These are phyloP conservation scores for Trichosporon asahii DNA, from an alignment of 1,284 basidiomycete genomes.

Conservation along the genomic window DNA sequence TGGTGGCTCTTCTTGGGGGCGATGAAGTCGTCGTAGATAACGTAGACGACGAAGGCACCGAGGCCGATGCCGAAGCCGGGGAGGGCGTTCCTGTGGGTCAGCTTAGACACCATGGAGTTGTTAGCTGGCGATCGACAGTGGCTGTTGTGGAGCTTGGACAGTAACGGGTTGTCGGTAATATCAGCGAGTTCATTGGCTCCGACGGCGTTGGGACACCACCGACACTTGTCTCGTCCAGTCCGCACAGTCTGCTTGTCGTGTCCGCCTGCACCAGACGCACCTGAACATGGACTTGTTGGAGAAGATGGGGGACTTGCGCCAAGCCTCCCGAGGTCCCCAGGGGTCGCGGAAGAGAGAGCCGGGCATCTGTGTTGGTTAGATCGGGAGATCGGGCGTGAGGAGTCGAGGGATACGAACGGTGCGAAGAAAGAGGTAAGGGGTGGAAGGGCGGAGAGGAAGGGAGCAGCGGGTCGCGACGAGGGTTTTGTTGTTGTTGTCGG, in stretches of 20 bases:
- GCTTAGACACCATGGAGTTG: no score
- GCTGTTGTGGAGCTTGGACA: no score
- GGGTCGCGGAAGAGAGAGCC: constrained; percentile 79
- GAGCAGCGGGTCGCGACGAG: background rate
- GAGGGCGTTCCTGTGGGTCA: constrained; percentile 65
- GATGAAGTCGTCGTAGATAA: constrained; percentile 67
- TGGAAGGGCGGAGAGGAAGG: background rate
- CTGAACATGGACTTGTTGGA: constrained; percentile 73
- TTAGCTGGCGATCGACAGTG: background rate
- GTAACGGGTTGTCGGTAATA: background rate
- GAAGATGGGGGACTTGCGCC: constrained; percentile 86
- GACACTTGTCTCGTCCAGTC: background rate
- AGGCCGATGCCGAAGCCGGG: constrained; percentile 89
- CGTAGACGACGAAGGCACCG: constrained; percentile 84
- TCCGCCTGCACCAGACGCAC: constrained; percentile 29
- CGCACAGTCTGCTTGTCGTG: background rate
- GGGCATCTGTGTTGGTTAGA: constrained; percentile 35
- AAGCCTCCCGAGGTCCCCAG: constrained; percentile 90
- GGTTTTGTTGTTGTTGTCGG: background rate
- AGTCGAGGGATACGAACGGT: background rate
- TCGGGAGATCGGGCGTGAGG: background rate
- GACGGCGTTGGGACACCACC: background rate
- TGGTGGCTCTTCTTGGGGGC: constrained; percentile 34
- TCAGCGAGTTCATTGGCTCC: background rate
- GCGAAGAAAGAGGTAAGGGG: background rate